Conservation (phyloP, 73 alveolate genomes). For the Tetrahymena thermophila region DNA sequence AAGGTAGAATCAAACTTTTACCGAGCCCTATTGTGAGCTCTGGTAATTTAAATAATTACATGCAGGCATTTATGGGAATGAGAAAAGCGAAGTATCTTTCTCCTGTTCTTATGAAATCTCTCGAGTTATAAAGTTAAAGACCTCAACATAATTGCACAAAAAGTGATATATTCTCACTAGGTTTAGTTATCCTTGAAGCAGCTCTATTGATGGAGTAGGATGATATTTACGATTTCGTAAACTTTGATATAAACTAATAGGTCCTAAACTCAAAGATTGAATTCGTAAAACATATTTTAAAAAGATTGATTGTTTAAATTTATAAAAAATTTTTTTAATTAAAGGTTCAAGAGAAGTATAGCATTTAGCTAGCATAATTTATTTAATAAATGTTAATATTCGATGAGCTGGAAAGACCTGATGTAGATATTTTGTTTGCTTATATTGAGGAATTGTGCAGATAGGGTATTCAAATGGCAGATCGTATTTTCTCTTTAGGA, state of each 20-base stretch:
- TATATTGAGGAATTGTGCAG: background rate
- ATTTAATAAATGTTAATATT: background rate
- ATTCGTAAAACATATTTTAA: background rate
- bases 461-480: background rate
- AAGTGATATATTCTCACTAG: background rate
- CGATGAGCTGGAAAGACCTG: background rate
- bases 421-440: background rate
- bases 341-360: background rate
- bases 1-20: background rate
- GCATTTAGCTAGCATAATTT: background rate
- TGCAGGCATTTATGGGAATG: background rate
- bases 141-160: background rate
- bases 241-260: background rate
- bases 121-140: background rate
- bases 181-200: background rate
- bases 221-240: background rate
- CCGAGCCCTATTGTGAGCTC: background rate
- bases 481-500: background rate
- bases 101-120: background rate
- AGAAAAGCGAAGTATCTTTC: background rate
- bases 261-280: background rate
- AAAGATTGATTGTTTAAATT: background rate
- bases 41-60: background rate
- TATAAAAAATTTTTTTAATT: background rate
- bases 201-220: background rate